These are phyloP conservation scores for Stemphylium beticola DNA, from an alignment of 2,329 filamentous ascomycete genomes.

Conservation along the genomic window DNA sequence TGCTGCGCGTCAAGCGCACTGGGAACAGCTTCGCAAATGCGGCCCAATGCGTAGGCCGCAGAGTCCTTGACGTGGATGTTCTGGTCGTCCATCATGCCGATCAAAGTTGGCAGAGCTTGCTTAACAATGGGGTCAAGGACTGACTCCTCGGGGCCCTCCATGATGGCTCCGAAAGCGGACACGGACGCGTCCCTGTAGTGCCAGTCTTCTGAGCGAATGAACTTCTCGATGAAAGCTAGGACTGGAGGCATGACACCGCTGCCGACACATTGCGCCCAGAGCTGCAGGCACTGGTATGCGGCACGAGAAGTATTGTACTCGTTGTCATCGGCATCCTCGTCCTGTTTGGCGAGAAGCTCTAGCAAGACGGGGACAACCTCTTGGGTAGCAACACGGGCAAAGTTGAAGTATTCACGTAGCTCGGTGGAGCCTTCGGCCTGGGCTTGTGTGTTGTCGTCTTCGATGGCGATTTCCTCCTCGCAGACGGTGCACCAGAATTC, in stretches of 20 bases:
- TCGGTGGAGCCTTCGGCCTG: slow-evolving; percentile 77
- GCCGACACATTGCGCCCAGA: slow-evolving; percentile 92
- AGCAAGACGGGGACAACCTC: slow-evolving; percentile 95
- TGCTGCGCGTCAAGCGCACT: slow-evolving; percentile 85
- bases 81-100: slow-evolving; percentile 89
- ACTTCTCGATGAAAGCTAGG: slow-evolving; percentile 86
- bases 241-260: slow-evolving; percentile 84
- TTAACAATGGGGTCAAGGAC: slow-evolving; percentile 92
- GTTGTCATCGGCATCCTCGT: slow-evolving; percentile 94
- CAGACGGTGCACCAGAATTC: slow-evolving; percentile 99
- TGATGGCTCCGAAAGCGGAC: slow-evolving; percentile 96
- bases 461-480: slow-evolving; percentile 96
- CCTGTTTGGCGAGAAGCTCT: slow-evolving; percentile 89
- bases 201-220: slow-evolving; percentile 92
- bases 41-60: slow-evolving; percentile 91
- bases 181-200: slow-evolving; percentile 93
- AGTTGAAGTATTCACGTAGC: slow-evolving; percentile 93
- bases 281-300: slow-evolving; percentile 93
- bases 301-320: slow-evolving; percentile 97
- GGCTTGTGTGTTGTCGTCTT: slow-evolving; percentile 88
- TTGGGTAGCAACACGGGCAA: slow-evolving; percentile 87
- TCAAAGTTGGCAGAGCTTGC: slow-evolving; percentile 89
- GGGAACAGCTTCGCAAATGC: slow-evolving; percentile 92
- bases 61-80: slow-evolving; percentile 94
- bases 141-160: slow-evolving; percentile 96